Evolutionary conservation across 1,284 basidiomycete genomes (phyloP).

Genomic region (Cutaneotrichosporon daszewskae): DNA sequence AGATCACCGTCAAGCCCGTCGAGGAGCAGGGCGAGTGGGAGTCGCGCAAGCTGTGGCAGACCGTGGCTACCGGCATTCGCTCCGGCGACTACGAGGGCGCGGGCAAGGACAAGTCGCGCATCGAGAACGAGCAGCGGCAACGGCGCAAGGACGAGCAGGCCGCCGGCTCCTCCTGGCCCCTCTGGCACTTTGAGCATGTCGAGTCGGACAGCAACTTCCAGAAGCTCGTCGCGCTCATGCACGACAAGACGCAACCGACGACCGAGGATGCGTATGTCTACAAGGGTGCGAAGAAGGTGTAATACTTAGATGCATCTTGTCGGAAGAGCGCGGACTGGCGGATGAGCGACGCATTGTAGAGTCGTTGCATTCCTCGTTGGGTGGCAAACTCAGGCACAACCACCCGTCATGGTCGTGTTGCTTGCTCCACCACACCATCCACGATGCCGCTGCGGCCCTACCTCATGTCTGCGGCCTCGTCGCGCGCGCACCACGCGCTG

Average conservation of each 20-base stretch:
- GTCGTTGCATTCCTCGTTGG: too few relatives aligned
- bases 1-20: constrained; percentile 62
- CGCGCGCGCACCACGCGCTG: constrained; percentile 38
- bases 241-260: constrained; percentile 43
- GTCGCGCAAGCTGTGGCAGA: constrained; percentile 77
- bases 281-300: constrained; percentile 26
- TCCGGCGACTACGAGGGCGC: constrained; percentile 90
- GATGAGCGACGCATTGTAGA: too few relatives aligned
- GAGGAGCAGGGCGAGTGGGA: constrained; percentile 73
- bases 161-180: constrained; percentile 64
- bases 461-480: constrained; percentile 39
- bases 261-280: constrained; percentile 46
- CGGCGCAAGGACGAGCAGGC: constrained; percentile 76
- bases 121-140: constrained; percentile 94
- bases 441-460: constrained; percentile 33
- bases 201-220: constrained; percentile 66
- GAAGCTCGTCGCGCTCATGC: constrained; percentile 44
- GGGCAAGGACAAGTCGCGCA: constrained; percentile 78
- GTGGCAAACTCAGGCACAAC: too few relatives aligned
- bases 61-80: constrained; percentile 84
- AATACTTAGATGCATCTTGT: too few relatives aligned
- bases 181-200: constrained; percentile 67
- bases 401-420: neutral
- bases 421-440: too few relatives aligned
- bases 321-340: too few relatives aligned